Evolutionary conservation across 129 eudicot genomes (phyloP).

Genomic region (Flaveria linearis): DNA sequence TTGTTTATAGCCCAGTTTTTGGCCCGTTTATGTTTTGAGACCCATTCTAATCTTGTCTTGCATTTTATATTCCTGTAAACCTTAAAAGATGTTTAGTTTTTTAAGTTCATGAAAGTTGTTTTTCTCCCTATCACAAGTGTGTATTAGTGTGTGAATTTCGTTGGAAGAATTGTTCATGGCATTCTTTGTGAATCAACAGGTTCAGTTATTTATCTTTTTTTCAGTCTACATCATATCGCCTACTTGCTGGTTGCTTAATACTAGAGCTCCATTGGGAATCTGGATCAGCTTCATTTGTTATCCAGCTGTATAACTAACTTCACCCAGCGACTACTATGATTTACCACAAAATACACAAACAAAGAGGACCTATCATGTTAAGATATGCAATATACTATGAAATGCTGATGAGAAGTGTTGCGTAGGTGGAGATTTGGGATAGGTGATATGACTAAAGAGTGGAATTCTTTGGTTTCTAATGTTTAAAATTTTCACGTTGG

Average conservation of each 20-base stretch:
- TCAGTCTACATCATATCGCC: not conserved
- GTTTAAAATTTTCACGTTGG: not conserved
- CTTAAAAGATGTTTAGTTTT: too few relatives aligned
- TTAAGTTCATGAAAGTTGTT: too few relatives aligned
- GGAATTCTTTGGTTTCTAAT: slow-evolving; percentile 23
- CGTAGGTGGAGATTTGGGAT: slow-evolving; percentile 19
- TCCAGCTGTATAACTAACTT: not conserved
- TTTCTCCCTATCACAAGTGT: too few relatives aligned
- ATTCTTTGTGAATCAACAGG: too few relatives aligned
- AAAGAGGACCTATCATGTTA: slow-evolving; percentile 20
- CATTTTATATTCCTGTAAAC: too few relatives aligned
- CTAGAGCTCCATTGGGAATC: not conserved
- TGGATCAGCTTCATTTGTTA: not conserved
- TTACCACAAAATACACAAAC: not conserved
- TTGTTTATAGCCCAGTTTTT: too few relatives aligned
- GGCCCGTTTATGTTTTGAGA: too few relatives aligned
- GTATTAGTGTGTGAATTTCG: too few relatives aligned
- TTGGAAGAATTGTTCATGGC: too few relatives aligned
- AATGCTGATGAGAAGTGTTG: slow-evolving; percentile 1
- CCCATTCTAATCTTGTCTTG: too few relatives aligned
- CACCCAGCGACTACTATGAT: not conserved
- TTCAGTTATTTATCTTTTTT: too few relatives aligned
- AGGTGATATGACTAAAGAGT: slow-evolving; percentile 15
- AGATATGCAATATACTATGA: slow-evolving; percentile 13
- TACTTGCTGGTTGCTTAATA: not conserved